phyloP scores from a whole-genome alignment of 116 monocot species.

The Dioscorea cayenensis region DNA sequence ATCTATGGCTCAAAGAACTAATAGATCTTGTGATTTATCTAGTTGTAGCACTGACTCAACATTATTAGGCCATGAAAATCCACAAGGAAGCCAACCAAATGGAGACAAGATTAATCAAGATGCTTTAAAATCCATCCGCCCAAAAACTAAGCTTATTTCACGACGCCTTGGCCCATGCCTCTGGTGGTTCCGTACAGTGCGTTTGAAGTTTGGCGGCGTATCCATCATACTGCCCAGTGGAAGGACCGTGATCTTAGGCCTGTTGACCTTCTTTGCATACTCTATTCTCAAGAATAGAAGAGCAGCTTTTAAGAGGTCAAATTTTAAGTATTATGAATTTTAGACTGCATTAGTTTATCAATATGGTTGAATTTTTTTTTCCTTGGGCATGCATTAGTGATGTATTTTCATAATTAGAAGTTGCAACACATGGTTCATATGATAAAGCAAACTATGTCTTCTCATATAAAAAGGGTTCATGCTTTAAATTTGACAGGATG shows the following conservation, averaged over 20 bases:
- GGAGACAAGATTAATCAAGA: conserved; percentile 10
- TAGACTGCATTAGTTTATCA: not conserved
- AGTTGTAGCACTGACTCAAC: conserved; percentile 12
- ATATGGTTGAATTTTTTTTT: no score
- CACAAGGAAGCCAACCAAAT: conserved; percentile 9
- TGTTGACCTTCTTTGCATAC: conserved; percentile 28
- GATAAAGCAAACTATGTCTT: no score
- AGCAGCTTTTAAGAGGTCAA: conserved; percentile 5
- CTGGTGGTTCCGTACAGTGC: conserved; percentile 48
- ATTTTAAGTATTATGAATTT: not conserved
- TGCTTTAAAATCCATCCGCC: conserved; percentile 10
- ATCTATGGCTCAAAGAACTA: not conserved
- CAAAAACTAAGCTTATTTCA: conserved; percentile 13
- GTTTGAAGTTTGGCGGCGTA: conserved; percentile 34
- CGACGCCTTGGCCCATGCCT: conserved; percentile 18
- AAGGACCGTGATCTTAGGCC: conserved; percentile 36
- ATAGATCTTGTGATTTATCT: conserved; percentile 12
- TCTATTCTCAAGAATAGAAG: conserved; percentile 32
- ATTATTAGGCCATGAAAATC: not conserved
- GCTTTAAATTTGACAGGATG: conserved; percentile 25
- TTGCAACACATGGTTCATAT: no score
- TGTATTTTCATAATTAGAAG: no score
- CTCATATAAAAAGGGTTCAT: no score
- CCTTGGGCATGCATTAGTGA: no score
- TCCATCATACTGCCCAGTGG: conserved; percentile 34